Conservation (phyloP, 495 filamentous ascomycete genomes). For the Peziza echinospora region DNA sequence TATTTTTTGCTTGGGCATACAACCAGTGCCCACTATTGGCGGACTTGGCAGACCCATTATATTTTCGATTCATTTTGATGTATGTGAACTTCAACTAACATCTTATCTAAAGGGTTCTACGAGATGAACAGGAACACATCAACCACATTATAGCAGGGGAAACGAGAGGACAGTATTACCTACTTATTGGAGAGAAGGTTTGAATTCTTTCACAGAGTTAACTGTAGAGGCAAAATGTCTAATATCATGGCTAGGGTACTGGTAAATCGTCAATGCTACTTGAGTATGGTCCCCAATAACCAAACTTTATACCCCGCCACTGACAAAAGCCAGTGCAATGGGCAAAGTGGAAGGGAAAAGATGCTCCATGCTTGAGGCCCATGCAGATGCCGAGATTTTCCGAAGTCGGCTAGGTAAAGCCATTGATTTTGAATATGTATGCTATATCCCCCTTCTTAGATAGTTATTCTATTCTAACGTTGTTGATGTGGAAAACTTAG, state of each 20-base stretch:
- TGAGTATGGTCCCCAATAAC: slow-evolving; percentile 22
- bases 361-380: slow-evolving; percentile 83
- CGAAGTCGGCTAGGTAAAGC: slow-evolving; percentile 79
- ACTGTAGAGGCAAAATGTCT: no score
- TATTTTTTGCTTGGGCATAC: no score
- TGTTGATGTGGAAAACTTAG: no score
- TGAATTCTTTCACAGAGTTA: no score
- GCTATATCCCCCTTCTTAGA: slow-evolving; percentile 3
- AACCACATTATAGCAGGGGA: slow-evolving; percentile 55
- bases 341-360: slow-evolving; percentile 67
- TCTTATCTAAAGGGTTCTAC: slow-evolving; percentile 53
- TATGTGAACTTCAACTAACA: no score
- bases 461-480: slow-evolving; percentile 7
- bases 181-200: slow-evolving; percentile 61
- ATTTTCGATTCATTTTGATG: no score
- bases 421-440: slow-evolving; percentile 71
- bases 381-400: slow-evolving; percentile 87
- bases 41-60: no score
- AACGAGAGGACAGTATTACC: slow-evolving; percentile 58
- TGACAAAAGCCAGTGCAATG: slow-evolving; percentile 50
- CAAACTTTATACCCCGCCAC: not conserved
- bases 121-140: slow-evolving; percentile 59
- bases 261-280: slow-evolving; percentile 92
- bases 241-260: slow-evolving; percentile 41
- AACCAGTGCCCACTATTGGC: no score